These are phyloP conservation scores for Aegilops speltoides DNA, from an alignment of 176 grass and related monocot species.

Conservation along the genomic window DNA sequence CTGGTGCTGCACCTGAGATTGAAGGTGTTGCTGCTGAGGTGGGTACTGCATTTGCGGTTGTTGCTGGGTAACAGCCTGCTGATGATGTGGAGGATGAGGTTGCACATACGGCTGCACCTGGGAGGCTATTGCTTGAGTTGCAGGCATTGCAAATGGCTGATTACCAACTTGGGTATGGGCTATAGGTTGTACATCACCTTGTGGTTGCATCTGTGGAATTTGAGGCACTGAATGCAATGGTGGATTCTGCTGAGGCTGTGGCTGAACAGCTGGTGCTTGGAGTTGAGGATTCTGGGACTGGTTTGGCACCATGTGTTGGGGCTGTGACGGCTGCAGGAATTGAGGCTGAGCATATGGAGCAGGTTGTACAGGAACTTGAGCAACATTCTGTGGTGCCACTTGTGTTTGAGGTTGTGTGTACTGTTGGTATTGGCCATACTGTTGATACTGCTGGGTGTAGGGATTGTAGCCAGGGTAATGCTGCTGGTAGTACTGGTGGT, in stretches of 20 bases:
- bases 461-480: constrained; percentile 75
- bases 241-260: constrained; percentile 45
- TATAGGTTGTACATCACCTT: constrained; percentile 45
- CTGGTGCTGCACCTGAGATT: constrained; percentile 47
- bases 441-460: constrained; percentile 82
- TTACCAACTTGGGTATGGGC: constrained; percentile 47
- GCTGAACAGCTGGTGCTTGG: constrained; percentile 42
- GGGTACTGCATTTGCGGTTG: constrained; percentile 41
- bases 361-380: constrained; percentile 50
- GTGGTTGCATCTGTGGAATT: constrained; percentile 40
- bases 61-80: constrained; percentile 36
- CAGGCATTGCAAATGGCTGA: constrained; percentile 48
- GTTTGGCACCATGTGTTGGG: constrained; percentile 39
- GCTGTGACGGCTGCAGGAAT: constrained; percentile 31
- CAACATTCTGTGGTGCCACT: constrained; percentile 33
- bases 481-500: constrained; percentile 82
- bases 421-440: constrained; percentile 73
- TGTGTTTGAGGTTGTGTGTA: constrained; percentile 57
- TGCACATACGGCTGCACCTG: constrained; percentile 42
- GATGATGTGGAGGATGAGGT: constrained; percentile 38
- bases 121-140: constrained; percentile 30
- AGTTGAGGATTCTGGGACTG: constrained; percentile 35
- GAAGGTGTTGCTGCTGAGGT: constrained; percentile 47
- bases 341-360: constrained; percentile 52
- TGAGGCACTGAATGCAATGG: constrained; percentile 45